These are phyloP conservation scores for Pelagophyceae sp. DNA, from an alignment of 352 stramenopile species.

Conservation along the genomic window DNA sequence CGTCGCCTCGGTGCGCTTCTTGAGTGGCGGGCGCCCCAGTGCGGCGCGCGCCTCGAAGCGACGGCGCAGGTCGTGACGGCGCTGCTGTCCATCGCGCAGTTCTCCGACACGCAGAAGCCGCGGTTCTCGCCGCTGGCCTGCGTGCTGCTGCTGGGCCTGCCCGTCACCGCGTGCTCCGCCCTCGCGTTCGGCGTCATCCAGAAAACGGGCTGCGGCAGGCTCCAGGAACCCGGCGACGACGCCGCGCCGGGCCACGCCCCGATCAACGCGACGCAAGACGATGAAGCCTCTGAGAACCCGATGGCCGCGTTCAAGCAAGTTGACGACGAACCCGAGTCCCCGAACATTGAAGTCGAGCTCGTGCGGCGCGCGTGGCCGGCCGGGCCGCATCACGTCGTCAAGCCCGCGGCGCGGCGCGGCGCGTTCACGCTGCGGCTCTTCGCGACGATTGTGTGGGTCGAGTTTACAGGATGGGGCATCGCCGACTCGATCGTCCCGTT, in stretches of 20 bases:
- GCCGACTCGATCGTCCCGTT: neutral
- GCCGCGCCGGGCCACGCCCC: neutral
- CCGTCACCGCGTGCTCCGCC: neutral
- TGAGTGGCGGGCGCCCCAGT: too few species aligned
- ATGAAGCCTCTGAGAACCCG: neutral
- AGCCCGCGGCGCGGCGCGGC: neutral
- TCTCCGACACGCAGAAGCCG: neutral
- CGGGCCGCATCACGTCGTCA: too few species aligned
- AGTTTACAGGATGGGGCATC: slow-evolving; percentile 10
- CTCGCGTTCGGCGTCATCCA: neutral
- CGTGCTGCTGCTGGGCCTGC: neutral
- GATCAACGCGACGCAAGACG: too few species aligned
- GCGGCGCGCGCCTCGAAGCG: too few species aligned
- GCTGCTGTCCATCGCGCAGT: neutral
- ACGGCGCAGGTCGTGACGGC: too few species aligned
- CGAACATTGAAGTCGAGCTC: too few species aligned
- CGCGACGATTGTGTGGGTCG: neutral
- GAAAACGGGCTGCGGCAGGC: neutral
- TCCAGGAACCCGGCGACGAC: too few species aligned
- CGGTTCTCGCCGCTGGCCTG: neutral
- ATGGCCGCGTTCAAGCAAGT: neutral
- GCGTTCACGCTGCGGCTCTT: neutral
- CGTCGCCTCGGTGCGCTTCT: neutral
- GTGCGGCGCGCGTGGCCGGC: too few species aligned
- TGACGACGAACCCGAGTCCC: neutral